A percentile compares a stretch with the other conserved stretches of the same genome.
phyloP scores from a whole-genome alignment of 1,139 yeast species.

The Wickerhamomyces sp. region DNA sequence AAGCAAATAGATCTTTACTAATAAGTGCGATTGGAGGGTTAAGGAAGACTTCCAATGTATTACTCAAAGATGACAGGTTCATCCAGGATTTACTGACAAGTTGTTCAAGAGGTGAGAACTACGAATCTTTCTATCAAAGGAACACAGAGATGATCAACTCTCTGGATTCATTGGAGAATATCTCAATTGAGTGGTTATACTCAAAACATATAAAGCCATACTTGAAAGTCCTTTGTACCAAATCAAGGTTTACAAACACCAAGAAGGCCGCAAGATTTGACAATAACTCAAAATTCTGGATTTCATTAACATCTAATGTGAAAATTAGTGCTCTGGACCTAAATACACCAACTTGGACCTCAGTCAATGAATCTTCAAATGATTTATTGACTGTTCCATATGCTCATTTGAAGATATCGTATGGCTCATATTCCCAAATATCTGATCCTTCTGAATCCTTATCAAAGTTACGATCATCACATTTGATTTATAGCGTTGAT shows the following conservation, averaged over 20 bases:
- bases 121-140: constrained; percentile 8
- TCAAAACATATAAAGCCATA: constrained; percentile 45
- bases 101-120: constrained; percentile 7
- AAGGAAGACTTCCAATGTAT: constrained; percentile 39
- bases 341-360: constrained; percentile 21
- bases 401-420: constrained; percentile 17
- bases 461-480: constrained; percentile 26
- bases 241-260: constrained; percentile 40
- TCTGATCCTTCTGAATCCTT: constrained; percentile 5
- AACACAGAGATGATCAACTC: constrained; percentile 6
- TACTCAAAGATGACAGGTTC: constrained; percentile 21
- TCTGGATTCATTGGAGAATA: constrained; percentile 38
- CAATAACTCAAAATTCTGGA: constrained; percentile 24
- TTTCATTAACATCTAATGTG: constrained; percentile 30
- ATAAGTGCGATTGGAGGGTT: constrained; percentile 49
- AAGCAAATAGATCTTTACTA: constrained; percentile 25
- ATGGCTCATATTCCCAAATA: constrained; percentile 4
- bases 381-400: constrained; percentile 33
- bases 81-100: constrained; percentile 10
- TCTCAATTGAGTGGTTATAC: constrained; percentile 47
- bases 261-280: constrained; percentile 2
- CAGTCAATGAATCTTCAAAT: constrained; percentile 14
- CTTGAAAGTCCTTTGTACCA: constrained; percentile 37
- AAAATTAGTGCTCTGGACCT: constrained; percentile 14
- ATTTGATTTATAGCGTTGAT: constrained; percentile 32